Conservation (phyloP, 2,329 filamentous ascomycete species). For the Ophiostoma australiae region DNA sequence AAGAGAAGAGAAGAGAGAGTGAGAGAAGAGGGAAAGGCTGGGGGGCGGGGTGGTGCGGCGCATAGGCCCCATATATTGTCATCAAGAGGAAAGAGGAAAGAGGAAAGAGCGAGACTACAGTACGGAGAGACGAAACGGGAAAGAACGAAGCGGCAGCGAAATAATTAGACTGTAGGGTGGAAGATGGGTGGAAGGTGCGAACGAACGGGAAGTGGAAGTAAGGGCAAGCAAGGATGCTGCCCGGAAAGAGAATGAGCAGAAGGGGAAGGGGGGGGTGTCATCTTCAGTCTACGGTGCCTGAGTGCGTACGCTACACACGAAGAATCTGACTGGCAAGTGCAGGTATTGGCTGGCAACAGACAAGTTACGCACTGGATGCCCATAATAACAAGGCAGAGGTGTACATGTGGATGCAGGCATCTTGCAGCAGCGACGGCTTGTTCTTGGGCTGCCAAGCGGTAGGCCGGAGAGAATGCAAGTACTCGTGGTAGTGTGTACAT, state of each 20-base stretch:
- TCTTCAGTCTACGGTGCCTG: not conserved
- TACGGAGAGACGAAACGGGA: not conserved
- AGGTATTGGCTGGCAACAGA: not conserved
- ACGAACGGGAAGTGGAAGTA: not conserved
- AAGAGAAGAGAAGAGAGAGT: not conserved
- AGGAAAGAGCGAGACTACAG: not conserved
- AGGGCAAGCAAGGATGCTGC: conserved; percentile 2
- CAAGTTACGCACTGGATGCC: not conserved
- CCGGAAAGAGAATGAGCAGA: conserved; percentile 8
- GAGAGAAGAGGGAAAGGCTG: not conserved
- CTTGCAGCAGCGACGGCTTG: not conserved
- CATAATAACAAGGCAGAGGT: conserved; percentile 3
- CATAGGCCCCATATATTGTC: conserved; percentile 6
- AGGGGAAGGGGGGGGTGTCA: not conserved
- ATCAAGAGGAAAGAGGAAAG: not conserved
- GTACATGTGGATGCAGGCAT: not conserved
- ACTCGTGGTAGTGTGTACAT: not conserved
- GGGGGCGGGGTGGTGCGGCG: conserved; percentile 11
- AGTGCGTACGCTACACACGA: not conserved
- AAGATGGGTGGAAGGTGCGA: conserved; percentile 3
- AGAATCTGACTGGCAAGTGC: not conserved
- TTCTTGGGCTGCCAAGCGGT: not conserved
- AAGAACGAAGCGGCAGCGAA: not conserved
- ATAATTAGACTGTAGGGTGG: not conserved
- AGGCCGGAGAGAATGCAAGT: not conserved